Base-by-base conservation (phyloP, 495 filamentous ascomycete genomes). In the Hypoxylon subgilvum region DNA sequence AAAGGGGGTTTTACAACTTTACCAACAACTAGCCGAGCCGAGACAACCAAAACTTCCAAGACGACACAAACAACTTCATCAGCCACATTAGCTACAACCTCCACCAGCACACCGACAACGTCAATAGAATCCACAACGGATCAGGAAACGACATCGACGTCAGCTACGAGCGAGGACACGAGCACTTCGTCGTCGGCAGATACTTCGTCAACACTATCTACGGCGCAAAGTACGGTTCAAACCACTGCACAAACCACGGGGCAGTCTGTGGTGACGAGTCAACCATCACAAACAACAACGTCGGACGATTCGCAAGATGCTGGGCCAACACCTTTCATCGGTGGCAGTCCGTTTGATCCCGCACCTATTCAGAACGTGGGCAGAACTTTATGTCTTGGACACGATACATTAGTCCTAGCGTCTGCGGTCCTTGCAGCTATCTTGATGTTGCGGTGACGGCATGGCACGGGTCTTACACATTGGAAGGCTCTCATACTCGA, bases 291-390 rank as follows among this genome's bases (percentile, higher is more conserved):
- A 49, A 41, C 61, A 7, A 4, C 60, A 6, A 22, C 52, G 17
- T n/a, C 60, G n/a, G 61, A 58, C 19, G 35, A 16, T 32, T 13
- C 45, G 14, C 28, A 47, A 13, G 45, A 54, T 12, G 42, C 43
- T 39, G 30, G 18, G 2, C 54, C 61, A 22, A 49, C 31, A 35
- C 61, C 59, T 35, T 63, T 64, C 19, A 34, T 57, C 10, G 60
- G 53, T n/a, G 60, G 53, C 25, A 55, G 48, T 9, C 61, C 61
- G 36, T 64, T 64, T 27, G 54, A 58, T 46, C 49, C 50, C 2
- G 45, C 51, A 2, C 61, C 61, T 35, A 27, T 58, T 13, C 43
- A 44, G 27, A 50, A 38, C 25, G 28, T 40, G 17, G 49, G 44
- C 5, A 19, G 43, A 1, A 1, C 16, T 12, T 9, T 52, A 38